A percentile compares a stretch with the other conserved stretches of the same genome.
Conservation (phyloP, 2,329 filamentous ascomycete genomes). For the Pseudogymnoascus sp. region DNA sequence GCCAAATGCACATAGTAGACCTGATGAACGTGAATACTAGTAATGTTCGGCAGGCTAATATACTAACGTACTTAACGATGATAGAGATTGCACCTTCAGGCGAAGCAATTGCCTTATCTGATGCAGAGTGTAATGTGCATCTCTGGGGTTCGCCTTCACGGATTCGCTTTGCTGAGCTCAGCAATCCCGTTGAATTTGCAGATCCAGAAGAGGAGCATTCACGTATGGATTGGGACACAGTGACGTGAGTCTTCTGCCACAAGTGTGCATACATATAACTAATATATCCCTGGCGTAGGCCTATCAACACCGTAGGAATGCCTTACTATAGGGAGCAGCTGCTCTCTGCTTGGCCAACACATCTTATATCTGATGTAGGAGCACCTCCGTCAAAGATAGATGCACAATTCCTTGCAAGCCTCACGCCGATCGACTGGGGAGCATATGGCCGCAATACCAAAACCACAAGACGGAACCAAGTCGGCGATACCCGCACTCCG, state of each 20-base stretch:
- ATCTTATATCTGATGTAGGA: slow-evolving; percentile 76
- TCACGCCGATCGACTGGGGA: slow-evolving; percentile 67
- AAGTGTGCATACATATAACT: background rate
- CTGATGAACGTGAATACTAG: slow-evolving; percentile 69
- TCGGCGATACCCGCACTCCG: slow-evolving; percentile 63
- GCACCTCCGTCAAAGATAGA: slow-evolving; percentile 73
- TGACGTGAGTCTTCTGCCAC: slow-evolving; percentile 47
- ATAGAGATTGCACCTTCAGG: slow-evolving; percentile 65
- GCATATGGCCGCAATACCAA: slow-evolving; percentile 71
- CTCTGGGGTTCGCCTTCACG: slow-evolving; percentile 65
- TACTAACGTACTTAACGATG: slow-evolving; percentile 50
- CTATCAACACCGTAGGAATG: slow-evolving; percentile 79
- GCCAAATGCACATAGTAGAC: slow-evolving; percentile 93
- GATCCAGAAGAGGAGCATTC: slow-evolving; percentile 45
- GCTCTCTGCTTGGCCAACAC: slow-evolving; percentile 81
- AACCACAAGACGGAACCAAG: slow-evolving; percentile 69
- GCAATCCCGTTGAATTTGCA: slow-evolving; percentile 58
- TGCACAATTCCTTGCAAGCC: slow-evolving; percentile 54
- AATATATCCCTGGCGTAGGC: slow-evolving; percentile 37
- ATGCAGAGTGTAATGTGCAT: slow-evolving; percentile 57
- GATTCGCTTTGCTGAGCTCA: slow-evolving; percentile 62
- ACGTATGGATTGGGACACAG: slow-evolving; percentile 52
- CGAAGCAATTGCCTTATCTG: slow-evolving; percentile 59
- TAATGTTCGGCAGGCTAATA: slow-evolving; percentile 58
- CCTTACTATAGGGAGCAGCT: slow-evolving; percentile 86